A percentile compares a stretch with the other conserved stretches of the same genome.
These are phyloP conservation scores for Scleromitrula shiraiana DNA, from an alignment of 2,329 filamentous ascomycete species.

Conservation along the genomic window DNA sequence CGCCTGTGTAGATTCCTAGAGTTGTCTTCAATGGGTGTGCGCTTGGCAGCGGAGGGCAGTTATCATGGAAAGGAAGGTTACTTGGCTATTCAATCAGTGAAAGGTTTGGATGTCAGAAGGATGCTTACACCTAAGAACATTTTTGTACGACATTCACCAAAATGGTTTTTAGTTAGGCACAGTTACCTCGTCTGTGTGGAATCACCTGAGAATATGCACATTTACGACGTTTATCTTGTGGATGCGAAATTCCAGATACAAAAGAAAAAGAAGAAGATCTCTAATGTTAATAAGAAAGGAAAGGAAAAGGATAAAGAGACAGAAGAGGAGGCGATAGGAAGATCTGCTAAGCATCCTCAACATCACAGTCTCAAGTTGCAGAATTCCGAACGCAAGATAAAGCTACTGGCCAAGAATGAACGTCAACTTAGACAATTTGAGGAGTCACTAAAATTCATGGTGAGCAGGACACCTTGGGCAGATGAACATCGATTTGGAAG, in stretches of 20 bases:
- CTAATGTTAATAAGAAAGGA: constrained; percentile 47
- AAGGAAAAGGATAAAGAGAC: constrained; percentile 34
- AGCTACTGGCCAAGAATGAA: constrained; percentile 85
- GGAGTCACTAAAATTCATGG: constrained; percentile 84
- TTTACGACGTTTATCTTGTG: constrained; percentile 97
- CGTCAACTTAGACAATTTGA: constrained; percentile 86
- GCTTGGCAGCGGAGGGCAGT: constrained; percentile 87
- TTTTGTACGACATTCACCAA: constrained; percentile 75
- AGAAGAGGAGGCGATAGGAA: constrained; percentile 16
- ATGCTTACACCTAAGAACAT: constrained; percentile 72
- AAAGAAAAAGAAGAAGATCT: constrained; percentile 56
- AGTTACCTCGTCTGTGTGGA: constrained; percentile 98
- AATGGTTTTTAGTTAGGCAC: constrained; percentile 97
- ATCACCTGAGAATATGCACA: constrained; percentile 96
- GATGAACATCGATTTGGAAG: constrained; percentile 81
- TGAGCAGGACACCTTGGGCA: constrained; percentile 73
- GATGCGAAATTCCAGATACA: constrained; percentile 81
- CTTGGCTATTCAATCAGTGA: constrained; percentile 83
- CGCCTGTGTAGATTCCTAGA: constrained; percentile 93
- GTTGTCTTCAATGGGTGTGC: constrained; percentile 85
- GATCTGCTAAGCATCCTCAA: constrained; percentile 38
- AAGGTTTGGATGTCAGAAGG: constrained; percentile 78
- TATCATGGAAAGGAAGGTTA: constrained; percentile 98
- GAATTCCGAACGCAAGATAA: constrained; percentile 88
- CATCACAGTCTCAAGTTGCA: constrained; percentile 83